Conservation (phyloP, 169 alveolate genomes). For the Condylostoma magnum region DNA sequence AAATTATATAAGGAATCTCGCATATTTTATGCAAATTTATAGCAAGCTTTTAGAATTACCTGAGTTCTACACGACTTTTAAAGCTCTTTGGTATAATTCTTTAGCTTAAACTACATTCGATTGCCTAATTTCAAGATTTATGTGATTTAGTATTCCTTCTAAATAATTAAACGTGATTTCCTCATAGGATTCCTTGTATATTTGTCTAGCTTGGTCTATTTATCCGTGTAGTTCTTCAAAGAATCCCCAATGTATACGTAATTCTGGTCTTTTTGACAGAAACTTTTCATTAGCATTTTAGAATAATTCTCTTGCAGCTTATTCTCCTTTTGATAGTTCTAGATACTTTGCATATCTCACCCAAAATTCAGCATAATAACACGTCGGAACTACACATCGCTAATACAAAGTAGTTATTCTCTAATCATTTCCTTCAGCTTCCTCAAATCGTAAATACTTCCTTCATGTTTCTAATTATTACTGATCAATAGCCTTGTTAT, state of each 20-base stretch:
- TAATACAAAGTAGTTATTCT: slow-evolving; percentile 21
- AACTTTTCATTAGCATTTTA: slow-evolving; percentile 16
- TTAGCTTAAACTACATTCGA: not conserved
- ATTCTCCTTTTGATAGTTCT: slow-evolving; percentile 14
- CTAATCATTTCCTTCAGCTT: slow-evolving; percentile 7
- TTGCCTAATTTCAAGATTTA: slow-evolving; percentile 26
- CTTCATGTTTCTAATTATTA: slow-evolving; percentile 26
- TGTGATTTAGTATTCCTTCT: slow-evolving; percentile 16
- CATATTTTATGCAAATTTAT: not conserved
- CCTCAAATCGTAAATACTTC: slow-evolving; percentile 19
- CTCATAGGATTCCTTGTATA: slow-evolving; percentile 19
- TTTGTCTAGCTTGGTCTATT: slow-evolving; percentile 1
- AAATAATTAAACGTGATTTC: slow-evolving; percentile 15
- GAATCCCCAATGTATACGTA: not conserved
- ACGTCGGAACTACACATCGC: slow-evolving; percentile 22
- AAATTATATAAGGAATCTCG: not conserved
- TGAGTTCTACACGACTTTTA: not conserved
- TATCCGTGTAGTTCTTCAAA: slow-evolving; percentile 16
- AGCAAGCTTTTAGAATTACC: not conserved
- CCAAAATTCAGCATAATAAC: slow-evolving; percentile 33
- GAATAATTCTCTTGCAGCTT: slow-evolving; percentile 14
- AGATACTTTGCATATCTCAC: slow-evolving; percentile 7
- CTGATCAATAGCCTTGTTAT: slow-evolving; percentile 8
- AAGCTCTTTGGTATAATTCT: not conserved
- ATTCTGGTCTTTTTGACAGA: slow-evolving; percentile 3